Base-by-base conservation (phyloP, 257 asterid genomes). In the Penstemon eatonii region DNA sequence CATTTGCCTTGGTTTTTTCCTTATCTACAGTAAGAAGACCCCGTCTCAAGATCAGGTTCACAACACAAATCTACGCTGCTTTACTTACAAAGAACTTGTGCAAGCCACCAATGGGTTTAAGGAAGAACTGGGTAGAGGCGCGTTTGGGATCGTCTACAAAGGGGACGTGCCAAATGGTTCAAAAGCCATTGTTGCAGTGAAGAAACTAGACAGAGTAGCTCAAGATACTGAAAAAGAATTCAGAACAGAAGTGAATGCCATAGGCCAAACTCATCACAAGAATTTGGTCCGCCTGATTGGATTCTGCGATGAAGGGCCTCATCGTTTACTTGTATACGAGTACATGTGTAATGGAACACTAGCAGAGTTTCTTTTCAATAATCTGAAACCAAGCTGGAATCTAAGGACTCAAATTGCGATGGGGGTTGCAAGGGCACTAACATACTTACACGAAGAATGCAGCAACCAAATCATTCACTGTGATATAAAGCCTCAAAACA, bases 261-360 rank as follows among this genome's bases (percentile, higher is more conserved):
- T 87, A 3, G 85, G 91, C 5, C 82, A 79, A 6, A 89, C 85
- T 6, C 87, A 83, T 69, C 91, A 89, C 75, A 89, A 89, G 86
- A 83, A 89, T 62, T 33, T 86, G 71, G 93, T 84, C 36, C 73
- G 75, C 0, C 66, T 89, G 39, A 65, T 89, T 3, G 91, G 96
- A 5, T 84, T 73, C 68, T 82, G 87, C 56, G 69, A 80, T 3
- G 87, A 85, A 55, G 90, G 84, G 43, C 45, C 78, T 55, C 67
- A 82, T 3, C 82, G 84, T 11, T 25, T 81, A 50, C 66, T 84
- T 6, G 85, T 79, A 0, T 84, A 81, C 25, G 86, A 84, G 45
- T 78, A 67, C 76, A 65, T 85, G 84, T 68, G 76, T 69, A 85
- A 82, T 41, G 90, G 84, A 9, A 69, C 88, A 0, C 57, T 85